phyloP scores from a whole-genome alignment of 2,329 filamentous ascomycete species.

The Stemphylium lycopersici region DNA sequence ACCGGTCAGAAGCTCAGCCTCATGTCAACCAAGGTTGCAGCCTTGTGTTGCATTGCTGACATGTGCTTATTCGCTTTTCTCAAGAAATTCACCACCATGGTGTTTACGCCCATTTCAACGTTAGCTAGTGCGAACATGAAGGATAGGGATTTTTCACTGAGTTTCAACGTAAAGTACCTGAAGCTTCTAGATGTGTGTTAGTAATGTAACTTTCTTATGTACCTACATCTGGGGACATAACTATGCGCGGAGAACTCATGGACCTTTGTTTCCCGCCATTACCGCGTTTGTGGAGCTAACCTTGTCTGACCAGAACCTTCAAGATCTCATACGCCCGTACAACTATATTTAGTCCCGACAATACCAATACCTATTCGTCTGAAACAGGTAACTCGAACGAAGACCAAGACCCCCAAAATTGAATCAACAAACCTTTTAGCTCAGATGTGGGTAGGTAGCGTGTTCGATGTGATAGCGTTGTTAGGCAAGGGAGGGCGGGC shows the following conservation, averaged over 20 bases:
- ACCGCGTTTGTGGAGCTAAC: slow-evolving; percentile 51
- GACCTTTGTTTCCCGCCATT: slow-evolving; percentile 46
- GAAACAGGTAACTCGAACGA: too few species aligned
- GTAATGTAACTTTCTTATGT: slow-evolving; percentile 15
- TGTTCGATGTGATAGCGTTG: too few species aligned
- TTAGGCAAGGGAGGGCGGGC: too few species aligned
- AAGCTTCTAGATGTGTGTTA: slow-evolving; percentile 46
- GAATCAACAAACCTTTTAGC: too few species aligned
- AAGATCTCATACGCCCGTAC: slow-evolving; percentile 39
- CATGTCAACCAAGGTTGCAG: slow-evolving; percentile 32
- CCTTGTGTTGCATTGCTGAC: slow-evolving; percentile 22
- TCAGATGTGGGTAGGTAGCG: too few species aligned
- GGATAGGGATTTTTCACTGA: slow-evolving; percentile 55
- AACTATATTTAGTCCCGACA: too few species aligned
- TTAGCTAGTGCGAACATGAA: slow-evolving; percentile 56
- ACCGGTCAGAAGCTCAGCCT: slow-evolving; percentile 37
- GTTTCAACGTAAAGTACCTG: slow-evolving; percentile 55
- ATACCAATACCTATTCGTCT: too few species aligned
- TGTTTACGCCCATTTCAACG: slow-evolving; percentile 50
- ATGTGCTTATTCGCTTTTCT: slow-evolving; percentile 63
- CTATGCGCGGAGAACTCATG: slow-evolving; percentile 42
- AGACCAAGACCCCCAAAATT: too few species aligned
- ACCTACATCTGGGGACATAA: background rate
- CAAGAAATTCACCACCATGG: slow-evolving; percentile 49
- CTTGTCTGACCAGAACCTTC: slow-evolving; percentile 33